These are phyloP conservation scores for Aspergillus sp. DNA, from an alignment of 2,329 filamentous ascomycete species.

Conservation along the genomic window DNA sequence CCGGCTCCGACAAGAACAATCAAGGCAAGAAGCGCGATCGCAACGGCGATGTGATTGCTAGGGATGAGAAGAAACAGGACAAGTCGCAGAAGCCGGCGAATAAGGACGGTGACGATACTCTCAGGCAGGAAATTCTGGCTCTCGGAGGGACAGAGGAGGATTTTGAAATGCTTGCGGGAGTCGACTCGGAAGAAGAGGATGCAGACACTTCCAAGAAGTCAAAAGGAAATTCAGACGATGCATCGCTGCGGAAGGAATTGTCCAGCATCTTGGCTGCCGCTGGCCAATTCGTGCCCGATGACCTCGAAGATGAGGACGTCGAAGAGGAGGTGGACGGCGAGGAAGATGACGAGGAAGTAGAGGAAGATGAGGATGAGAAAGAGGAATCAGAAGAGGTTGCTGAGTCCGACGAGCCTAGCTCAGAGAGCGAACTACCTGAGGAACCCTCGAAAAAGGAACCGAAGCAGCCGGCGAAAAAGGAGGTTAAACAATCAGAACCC, in stretches of 20 bases:
- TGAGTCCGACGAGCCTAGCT: slow-evolving; percentile 32
- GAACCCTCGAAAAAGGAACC: slow-evolving; percentile 26
- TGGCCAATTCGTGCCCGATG: slow-evolving; percentile 42
- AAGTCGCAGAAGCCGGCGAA: slow-evolving; percentile 27
- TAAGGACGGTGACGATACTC: slow-evolving; percentile 34
- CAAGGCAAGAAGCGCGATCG: slow-evolving; percentile 53
- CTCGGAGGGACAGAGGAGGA: slow-evolving; percentile 57
- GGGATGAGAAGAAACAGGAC: slow-evolving; percentile 34
- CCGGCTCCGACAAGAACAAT: slow-evolving; percentile 29
- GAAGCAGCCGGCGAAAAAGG: slow-evolving; percentile 31
- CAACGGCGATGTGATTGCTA: slow-evolving; percentile 50
- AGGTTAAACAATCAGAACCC: slow-evolving; percentile 24
- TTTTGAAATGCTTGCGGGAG: slow-evolving; percentile 49
- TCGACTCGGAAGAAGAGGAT: slow-evolving; percentile 53
- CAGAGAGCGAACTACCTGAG: slow-evolving; percentile 36
- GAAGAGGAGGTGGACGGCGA: slow-evolving; percentile 44
- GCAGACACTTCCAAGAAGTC: slow-evolving; percentile 37
- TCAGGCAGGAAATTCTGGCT: slow-evolving; percentile 50
- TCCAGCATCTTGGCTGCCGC: slow-evolving; percentile 41
- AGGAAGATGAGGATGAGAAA: slow-evolving; percentile 34
- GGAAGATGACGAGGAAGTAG: slow-evolving; percentile 41
- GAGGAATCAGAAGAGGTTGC: slow-evolving; percentile 36
- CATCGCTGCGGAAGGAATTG: slow-evolving; percentile 47
- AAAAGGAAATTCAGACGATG: slow-evolving; percentile 35
- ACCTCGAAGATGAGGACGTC: slow-evolving; percentile 38